Conservation (phyloP, 2,329 filamentous ascomycete genomes). For the Dothistroma pini region DNA sequence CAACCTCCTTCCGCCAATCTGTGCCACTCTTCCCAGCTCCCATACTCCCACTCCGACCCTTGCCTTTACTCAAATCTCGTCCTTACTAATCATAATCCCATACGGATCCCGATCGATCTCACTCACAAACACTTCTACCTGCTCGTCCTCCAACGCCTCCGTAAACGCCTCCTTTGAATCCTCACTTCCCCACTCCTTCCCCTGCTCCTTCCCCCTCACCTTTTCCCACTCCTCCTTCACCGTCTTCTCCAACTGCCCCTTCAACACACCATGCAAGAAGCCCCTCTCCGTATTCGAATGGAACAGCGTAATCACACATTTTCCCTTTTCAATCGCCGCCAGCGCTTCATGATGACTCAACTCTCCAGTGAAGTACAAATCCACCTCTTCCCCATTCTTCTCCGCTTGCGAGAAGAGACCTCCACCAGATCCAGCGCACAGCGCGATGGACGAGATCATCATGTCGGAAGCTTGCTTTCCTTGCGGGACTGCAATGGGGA, state of each 20-base stretch:
- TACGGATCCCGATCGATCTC: conserved; percentile 83
- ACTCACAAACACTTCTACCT: conserved; percentile 68
- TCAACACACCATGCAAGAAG: conserved; percentile 71
- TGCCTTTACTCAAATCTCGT: conserved; percentile 22
- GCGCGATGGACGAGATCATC: conserved; percentile 66
- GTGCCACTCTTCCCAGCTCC: no score
- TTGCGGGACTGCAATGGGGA: conserved; percentile 62
- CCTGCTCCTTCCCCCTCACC: conserved; percentile 42
- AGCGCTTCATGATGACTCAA: conserved; percentile 91
- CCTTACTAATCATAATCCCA: conserved; percentile 58
- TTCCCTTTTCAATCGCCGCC: conserved; percentile 77
- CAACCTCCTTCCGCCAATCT: no score
- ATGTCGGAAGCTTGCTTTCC: conserved; percentile 52
- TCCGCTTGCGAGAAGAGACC: conserved; percentile 64
- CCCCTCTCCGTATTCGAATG: conserved; percentile 91
- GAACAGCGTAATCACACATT: conserved; percentile 78
- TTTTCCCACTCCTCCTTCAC: conserved; percentile 56
- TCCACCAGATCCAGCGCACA: conserved; percentile 86
- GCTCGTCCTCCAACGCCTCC: conserved; percentile 52
- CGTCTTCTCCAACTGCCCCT: conserved; percentile 58
- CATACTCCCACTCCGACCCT: no score
- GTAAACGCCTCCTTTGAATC: conserved; percentile 47
- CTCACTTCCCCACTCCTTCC: conserved; percentile 35
- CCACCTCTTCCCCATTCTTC: conserved; percentile 52
- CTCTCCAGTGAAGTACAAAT: conserved; percentile 87